These are phyloP conservation scores for Boletellus ananas DNA, from an alignment of 768 basidiomycete species.

Conservation along the genomic window DNA sequence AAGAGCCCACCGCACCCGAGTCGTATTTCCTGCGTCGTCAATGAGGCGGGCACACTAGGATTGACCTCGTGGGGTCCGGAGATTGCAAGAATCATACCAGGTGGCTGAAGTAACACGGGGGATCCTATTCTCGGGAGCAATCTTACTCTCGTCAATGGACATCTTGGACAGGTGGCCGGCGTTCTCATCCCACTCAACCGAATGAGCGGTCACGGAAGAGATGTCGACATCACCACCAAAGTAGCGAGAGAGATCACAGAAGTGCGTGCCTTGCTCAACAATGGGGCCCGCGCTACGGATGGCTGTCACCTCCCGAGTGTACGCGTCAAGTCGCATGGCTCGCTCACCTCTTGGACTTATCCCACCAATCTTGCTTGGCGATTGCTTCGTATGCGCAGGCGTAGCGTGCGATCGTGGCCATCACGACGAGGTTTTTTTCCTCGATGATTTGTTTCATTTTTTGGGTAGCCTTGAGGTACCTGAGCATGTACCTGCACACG, in stretches of 20 bases:
- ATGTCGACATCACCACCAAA: conserved; percentile 96
- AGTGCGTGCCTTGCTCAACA: conserved; percentile 93
- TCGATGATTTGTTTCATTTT: conserved; percentile 95
- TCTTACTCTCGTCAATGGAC: conserved; percentile 77
- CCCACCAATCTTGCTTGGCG: conserved; percentile 88
- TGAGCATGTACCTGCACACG: conserved; percentile 75
- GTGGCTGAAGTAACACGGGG: conserved; percentile 90
- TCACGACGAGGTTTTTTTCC: conserved; percentile 91
- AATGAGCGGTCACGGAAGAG: conserved; percentile 73
- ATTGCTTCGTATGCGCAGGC: conserved; percentile 82
- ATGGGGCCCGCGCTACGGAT: conserved; percentile 65
- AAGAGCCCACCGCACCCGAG: conserved; percentile 88
- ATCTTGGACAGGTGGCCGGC: conserved; percentile 83
- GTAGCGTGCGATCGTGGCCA: conserved; percentile 95
- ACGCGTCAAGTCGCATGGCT: conserved; percentile 1
- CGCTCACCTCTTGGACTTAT: conserved; percentile 82
- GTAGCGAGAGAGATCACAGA: conserved; percentile 94
- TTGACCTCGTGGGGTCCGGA: conserved; percentile 14
- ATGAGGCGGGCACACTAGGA: conserved; percentile 14
- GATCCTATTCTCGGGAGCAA: conserved; percentile 84
- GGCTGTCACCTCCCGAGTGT: conserved; percentile 3
- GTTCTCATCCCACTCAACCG: conserved; percentile 88
- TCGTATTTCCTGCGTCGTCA: conserved; percentile 77
- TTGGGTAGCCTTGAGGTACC: conserved; percentile 90
- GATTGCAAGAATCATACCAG: conserved; percentile 52